phyloP scores from a whole-genome alignment of 192 early-diverging fungal genomes.

The Pecoramyces ruminantium region DNA sequence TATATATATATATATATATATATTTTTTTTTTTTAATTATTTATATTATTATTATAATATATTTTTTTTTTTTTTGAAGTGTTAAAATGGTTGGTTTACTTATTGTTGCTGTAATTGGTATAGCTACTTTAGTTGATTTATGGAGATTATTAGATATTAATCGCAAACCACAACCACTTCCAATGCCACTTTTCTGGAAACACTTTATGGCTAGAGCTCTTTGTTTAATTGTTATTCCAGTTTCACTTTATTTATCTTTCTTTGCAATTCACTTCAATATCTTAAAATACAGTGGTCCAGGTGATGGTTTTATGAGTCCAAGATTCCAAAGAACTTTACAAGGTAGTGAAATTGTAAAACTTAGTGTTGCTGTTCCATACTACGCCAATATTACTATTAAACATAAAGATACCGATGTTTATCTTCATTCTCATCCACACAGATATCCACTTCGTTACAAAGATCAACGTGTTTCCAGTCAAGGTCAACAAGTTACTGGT shows the following conservation, averaged over 20 bases:
- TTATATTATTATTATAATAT: too few relatives aligned
- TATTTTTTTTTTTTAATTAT: too few relatives aligned
- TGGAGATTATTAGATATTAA: slow-evolving; percentile 81
- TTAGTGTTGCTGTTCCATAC: slow-evolving; percentile 48
- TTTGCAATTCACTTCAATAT: slow-evolving; percentile 88
- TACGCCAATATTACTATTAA: slow-evolving; percentile 59
- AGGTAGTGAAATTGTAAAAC: slow-evolving; percentile 49
- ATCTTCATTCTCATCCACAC: slow-evolving; percentile 60
- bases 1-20: too few relatives aligned
- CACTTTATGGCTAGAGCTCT: slow-evolving; percentile 78
- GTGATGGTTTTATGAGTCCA: slow-evolving; percentile 83
- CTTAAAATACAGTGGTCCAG: slow-evolving; percentile 63
- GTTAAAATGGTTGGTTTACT: slow-evolving; percentile 95
- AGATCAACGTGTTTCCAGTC: slow-evolving; percentile 70
- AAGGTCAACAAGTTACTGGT: slow-evolving; percentile 70
- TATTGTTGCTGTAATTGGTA: slow-evolving; percentile 64
- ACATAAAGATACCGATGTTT: slow-evolving; percentile 56
- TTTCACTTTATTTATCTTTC: slow-evolving; percentile 60
- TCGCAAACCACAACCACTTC: slow-evolving; percentile 20
- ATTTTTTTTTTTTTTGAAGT: too few relatives aligned
- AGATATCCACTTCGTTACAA: slow-evolving; percentile 82
- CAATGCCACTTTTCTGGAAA: slow-evolving; percentile 37
- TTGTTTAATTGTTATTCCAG: slow-evolving; percentile 66
- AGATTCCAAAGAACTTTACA: slow-evolving; percentile 68
- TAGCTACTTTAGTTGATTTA: slow-evolving; percentile 68